These are phyloP conservation scores for Phaeosphaeria sp. DNA, from an alignment of 2,329 filamentous ascomycete species.

Conservation along the genomic window DNA sequence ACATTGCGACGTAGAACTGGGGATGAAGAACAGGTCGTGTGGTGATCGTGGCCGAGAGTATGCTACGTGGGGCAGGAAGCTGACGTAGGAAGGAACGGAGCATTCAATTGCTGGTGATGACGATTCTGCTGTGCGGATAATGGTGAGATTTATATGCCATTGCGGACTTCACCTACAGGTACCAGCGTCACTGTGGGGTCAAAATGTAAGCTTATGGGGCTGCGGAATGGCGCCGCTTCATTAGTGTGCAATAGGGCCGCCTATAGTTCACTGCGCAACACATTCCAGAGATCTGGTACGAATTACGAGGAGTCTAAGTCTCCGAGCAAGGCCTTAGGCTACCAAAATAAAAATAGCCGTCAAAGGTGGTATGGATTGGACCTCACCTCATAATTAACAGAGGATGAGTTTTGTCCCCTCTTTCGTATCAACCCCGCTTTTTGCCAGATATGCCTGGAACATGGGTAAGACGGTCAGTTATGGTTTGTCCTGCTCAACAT, in stretches of 20 bases:
- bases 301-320: too few species aligned
- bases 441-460: too few species aligned
- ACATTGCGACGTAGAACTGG: conserved; percentile 18
- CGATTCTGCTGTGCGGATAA: not conserved
- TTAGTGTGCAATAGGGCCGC: not conserved
- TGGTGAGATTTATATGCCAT: not conserved
- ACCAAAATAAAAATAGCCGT: too few species aligned
- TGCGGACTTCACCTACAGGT: not conserved
- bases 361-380: too few species aligned
- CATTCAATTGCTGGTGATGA: conserved; percentile 10
- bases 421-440: too few species aligned
- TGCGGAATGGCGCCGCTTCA: not conserved
- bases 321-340: too few species aligned
- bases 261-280: not conserved
- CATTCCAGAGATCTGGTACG: not conserved
- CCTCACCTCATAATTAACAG: too few species aligned
- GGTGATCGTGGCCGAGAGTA: not conserved
- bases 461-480: too few species aligned
- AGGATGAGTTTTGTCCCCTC: too few species aligned
- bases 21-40: not conserved
- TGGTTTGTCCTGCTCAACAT: too few species aligned
- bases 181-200: not conserved
- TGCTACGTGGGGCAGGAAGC: not conserved
- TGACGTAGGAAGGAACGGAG: not conserved
- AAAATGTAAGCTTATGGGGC: not conserved